Evolutionary conservation across 2,329 filamentous ascomycete genomes (phyloP), one percentile per base, ranked within the genome.

Genomic region (Hirsutella thompsonii): DNA sequence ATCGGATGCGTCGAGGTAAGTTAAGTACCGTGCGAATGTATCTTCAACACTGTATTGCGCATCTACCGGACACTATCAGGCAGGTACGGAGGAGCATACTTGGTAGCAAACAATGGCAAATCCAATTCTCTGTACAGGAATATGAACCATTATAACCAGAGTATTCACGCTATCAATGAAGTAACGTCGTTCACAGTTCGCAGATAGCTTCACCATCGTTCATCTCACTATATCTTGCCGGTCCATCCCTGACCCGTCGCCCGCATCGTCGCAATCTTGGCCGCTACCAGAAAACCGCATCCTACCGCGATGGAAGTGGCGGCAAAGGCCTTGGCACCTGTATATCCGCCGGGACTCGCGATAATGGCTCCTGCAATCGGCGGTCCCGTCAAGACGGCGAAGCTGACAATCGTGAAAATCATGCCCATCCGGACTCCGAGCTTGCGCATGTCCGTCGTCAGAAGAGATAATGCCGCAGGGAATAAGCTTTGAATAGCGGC

Each of bases 401-500:
- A 69, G 46, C 69, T 72, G 44, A 68, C 67, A 38, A 74, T 67
- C 0, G 68, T 73, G 36, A 78, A 76, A 1, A 67, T 60, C 73
- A 78, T 76, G 37, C 74, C 74, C 54, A 77, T 72, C 8, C 73
- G 57, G 2, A 69, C 66, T 1, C 73, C 74, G 16, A 68, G 60
- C 54, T 70, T 73, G 8, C 61, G 52, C 44, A 69, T 56, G 50
- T 77, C 72, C 5, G 60, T 61, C 2, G 70, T 74, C 43, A 78
- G 57, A 34, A 69, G 71, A 38, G 68, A 71, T 34, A 82, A 51
- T 0, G 70, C 51, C 0, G 76, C 76, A 0, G 79, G 79, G 52
- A 83, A 81, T 6, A 85, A 54, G 2, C 69, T 70, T 60, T 83
- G 79, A 33, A 83, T 71, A 0, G 67, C 74, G 1, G 76, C 78